Conservation (phyloP, 768 basidiomycete genomes). For the Phaeotremella skinneri region DNA sequence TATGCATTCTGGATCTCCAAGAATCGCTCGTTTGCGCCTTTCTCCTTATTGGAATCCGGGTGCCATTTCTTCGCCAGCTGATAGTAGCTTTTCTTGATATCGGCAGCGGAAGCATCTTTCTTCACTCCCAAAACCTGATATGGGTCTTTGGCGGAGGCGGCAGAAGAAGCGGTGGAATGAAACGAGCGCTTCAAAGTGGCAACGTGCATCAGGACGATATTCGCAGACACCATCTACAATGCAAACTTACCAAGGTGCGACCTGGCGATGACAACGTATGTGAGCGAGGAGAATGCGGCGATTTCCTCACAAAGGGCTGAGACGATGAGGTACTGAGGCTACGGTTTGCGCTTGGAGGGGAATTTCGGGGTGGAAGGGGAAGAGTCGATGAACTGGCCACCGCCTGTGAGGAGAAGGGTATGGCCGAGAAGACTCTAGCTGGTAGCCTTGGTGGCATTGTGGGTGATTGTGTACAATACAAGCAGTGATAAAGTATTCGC, state of each 20-base stretch:
- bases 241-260: not conserved
- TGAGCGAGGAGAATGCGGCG: not conserved
- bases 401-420: constrained; percentile 23
- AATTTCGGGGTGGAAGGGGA: constrained; percentile 14
- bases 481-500: not conserved
- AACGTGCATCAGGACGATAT: not conserved
- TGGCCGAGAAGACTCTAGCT: constrained; percentile 19
- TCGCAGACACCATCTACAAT: not conserved
- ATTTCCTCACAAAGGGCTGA: constrained; percentile 9
- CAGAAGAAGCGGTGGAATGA: constrained; percentile 63
- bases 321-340: constrained; percentile 14
- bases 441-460: constrained; percentile 38
- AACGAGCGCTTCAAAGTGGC: constrained; percentile 62
- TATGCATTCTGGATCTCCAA: constrained; percentile 96
- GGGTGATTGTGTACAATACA: constrained; percentile 4
- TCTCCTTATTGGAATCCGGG: constrained; percentile 86
- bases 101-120: constrained; percentile 73
- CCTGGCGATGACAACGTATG: not conserved
- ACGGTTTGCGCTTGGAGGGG: constrained; percentile 3
- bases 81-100: constrained; percentile 98
- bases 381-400: constrained; percentile 25
- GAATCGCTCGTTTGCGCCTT: constrained; percentile 84
- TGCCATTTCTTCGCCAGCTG: constrained; percentile 95
- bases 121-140: constrained; percentile 87
- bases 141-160: constrained; percentile 70